Conservation (phyloP, 2,329 filamentous ascomycete genomes). For the Venturia asperata region DNA sequence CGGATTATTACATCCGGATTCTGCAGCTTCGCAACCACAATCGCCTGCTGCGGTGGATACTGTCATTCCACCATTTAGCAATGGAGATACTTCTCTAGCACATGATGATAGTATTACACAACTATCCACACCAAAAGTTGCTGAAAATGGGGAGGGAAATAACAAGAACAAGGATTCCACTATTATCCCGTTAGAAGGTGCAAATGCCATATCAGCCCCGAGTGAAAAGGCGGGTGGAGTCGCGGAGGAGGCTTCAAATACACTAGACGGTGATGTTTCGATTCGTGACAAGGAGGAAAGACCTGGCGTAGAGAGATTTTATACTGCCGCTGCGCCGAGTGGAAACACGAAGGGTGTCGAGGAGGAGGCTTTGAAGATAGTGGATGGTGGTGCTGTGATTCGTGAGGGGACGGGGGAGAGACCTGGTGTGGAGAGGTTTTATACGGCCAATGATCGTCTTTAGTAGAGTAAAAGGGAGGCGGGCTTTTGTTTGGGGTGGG, state of each 20-base stretch:
- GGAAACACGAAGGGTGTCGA: background rate
- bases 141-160: constrained; percentile 25
- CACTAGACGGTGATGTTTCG: too few relatives aligned
- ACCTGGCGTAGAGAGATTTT: too few relatives aligned
- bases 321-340: background rate
- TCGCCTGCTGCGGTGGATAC: constrained; percentile 27
- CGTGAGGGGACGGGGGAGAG: background rate
- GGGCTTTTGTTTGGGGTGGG: background rate
- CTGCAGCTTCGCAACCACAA: constrained; percentile 26
- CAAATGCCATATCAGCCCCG: background rate
- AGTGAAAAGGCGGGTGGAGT: background rate
- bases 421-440: background rate
- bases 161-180: constrained; percentile 54
- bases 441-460: background rate
- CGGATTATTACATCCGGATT: constrained; percentile 19
- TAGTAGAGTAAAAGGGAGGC: background rate
- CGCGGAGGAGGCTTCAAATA: background rate
- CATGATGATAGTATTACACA: constrained; percentile 63
- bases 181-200: constrained; percentile 54
- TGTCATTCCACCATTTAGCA: constrained; percentile 41
- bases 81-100: constrained; percentile 52
- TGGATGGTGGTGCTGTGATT: background rate
- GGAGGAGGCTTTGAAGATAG: background rate
- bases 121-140: constrained; percentile 60
- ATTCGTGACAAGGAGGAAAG: too few relatives aligned